Evolutionary conservation across 352 stramenopile genomes (phyloP).

Genomic region (Phytophthora chlamydospora): DNA sequence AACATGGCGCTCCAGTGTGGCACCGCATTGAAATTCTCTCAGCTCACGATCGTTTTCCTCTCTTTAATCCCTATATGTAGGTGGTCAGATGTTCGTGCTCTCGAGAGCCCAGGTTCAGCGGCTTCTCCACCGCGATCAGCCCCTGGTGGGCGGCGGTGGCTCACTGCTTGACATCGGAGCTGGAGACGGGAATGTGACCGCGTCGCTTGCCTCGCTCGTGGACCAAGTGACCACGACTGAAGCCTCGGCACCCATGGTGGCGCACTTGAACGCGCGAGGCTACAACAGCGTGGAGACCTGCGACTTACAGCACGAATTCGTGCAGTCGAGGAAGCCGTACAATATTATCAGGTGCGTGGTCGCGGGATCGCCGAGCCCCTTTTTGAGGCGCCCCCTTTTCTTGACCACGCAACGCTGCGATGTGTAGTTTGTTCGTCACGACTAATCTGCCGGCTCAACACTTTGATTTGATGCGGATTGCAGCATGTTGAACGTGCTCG

Average conservation of each 20-base stretch:
- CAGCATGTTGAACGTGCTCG: conserved; percentile 85
- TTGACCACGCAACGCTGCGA: conserved; percentile 27
- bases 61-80: conserved; percentile 30
- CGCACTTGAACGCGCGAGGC: conserved; percentile 69
- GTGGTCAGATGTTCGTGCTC: conserved; percentile 90
- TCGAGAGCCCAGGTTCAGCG: conserved; percentile 71
- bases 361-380: conserved; percentile 2
- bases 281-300: conserved; percentile 82
- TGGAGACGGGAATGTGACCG: conserved; percentile 86
- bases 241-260: conserved; percentile 82
- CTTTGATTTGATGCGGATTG: conserved; percentile 2
- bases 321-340: conserved; percentile 73
- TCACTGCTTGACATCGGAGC: conserved; percentile 84
- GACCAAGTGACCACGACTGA: conserved; percentile 74
- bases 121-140: conserved; percentile 60
- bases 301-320: conserved; percentile 69
- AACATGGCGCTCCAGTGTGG: conserved; percentile 10
- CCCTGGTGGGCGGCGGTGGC: conserved; percentile 30
- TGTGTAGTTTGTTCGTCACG: conserved; percentile 33
- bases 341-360: conserved; percentile 78
- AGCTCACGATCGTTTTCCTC: conserved; percentile 22
- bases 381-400: conserved; percentile 30
- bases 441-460: conserved; percentile 22
- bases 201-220: conserved; percentile 76
- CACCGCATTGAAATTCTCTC: conserved; percentile 18